These are phyloP conservation scores for Paecilomyces dactylethromorphus DNA, from an alignment of 2,329 filamentous ascomycete species.

Conservation along the genomic window DNA sequence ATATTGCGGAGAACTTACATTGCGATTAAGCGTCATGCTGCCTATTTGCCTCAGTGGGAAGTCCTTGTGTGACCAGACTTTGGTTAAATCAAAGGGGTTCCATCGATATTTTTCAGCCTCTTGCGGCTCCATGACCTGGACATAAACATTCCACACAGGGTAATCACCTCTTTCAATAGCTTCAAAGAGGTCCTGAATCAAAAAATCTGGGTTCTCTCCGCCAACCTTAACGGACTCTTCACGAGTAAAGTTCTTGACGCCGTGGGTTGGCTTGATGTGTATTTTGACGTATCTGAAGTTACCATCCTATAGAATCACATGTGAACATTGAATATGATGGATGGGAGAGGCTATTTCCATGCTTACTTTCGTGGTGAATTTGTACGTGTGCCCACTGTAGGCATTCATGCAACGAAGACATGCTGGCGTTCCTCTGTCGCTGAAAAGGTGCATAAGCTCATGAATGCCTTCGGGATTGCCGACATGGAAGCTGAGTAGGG, in stretches of 20 bases:
- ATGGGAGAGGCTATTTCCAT: background rate
- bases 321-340: background rate
- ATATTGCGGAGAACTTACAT: conserved; percentile 24
- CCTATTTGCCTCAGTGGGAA: conserved; percentile 46
- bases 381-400: conserved; percentile 59
- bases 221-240: conserved; percentile 47
- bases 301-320: conserved; percentile 37
- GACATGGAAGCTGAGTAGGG: conserved; percentile 34
- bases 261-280: conserved; percentile 36
- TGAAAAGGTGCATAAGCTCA: conserved; percentile 56
- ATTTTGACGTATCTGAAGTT: conserved; percentile 57
- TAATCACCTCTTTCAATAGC: conserved; percentile 52
- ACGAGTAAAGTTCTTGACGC: conserved; percentile 47
- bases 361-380: conserved; percentile 49
- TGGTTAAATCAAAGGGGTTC: conserved; percentile 53
- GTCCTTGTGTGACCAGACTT: conserved; percentile 47
- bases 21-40: conserved; percentile 46
- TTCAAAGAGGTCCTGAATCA: conserved; percentile 55
- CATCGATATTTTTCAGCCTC: conserved; percentile 43
- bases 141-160: conserved; percentile 50
- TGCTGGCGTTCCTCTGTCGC: conserved; percentile 56
- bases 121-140: conserved; percentile 50
- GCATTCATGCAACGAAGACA: conserved; percentile 57
- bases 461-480: conserved; percentile 57
- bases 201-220: conserved; percentile 51